Evolutionary conservation across 2,329 filamentous ascomycete genomes (phyloP).

Genomic region (Ceratocystis eucalypticola): DNA sequence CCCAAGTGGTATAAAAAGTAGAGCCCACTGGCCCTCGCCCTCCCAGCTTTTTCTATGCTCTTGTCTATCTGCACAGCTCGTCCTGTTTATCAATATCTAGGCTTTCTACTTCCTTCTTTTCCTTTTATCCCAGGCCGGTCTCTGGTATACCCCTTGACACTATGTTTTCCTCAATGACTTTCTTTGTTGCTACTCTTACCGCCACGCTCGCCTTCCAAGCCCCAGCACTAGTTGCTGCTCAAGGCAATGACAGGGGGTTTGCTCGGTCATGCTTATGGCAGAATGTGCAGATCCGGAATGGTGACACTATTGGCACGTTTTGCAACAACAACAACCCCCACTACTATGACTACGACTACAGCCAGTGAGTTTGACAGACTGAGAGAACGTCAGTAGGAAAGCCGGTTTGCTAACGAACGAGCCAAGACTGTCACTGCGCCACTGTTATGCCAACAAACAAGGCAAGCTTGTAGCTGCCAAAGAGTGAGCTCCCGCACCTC

Average conservation of each 20-base stretch:
- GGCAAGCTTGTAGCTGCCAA: slow-evolving; percentile 3
- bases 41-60: too few species aligned
- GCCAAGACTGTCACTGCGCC: neutral
- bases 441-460: slow-evolving; percentile 13
- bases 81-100: neutral
- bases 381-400: neutral
- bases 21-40: neutral
- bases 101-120: neutral
- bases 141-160: neutral
- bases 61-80: neutral
- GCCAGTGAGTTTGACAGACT: neutral
- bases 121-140: neutral
- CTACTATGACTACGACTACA: slow-evolving; percentile 14
- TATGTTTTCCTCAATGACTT: neutral
- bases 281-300: slow-evolving; percentile 10
- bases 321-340: slow-evolving; percentile 13
- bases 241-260: slow-evolving; percentile 5
- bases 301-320: slow-evolving; percentile 10
- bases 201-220: neutral
- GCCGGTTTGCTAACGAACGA: neutral
- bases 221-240: neutral
- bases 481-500: neutral
- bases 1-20: neutral
- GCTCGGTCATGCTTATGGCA: slow-evolving; percentile 12
- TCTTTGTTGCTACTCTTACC: neutral